Conservation (phyloP, 257 asterid species). For the Salvia hispanica region DNA sequence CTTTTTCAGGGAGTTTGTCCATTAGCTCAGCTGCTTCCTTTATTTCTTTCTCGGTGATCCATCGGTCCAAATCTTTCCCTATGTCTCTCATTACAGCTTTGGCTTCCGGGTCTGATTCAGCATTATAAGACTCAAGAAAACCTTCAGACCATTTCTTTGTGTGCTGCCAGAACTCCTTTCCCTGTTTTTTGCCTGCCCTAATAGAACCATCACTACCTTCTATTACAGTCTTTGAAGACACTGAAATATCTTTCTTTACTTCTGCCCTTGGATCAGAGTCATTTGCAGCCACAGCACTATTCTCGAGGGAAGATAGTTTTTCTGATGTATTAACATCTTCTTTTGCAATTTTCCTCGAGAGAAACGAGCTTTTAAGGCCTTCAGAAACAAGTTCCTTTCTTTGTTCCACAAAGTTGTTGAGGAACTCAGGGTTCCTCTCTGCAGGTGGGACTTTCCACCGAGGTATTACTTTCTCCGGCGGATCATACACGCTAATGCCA, state of each 20-base stretch:
- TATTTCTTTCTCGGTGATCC: conserved; percentile 94
- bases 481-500: conserved; percentile 87
- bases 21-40: conserved; percentile 78
- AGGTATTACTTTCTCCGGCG: conserved; percentile 85
- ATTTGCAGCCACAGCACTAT: conserved; percentile 32
- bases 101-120: conserved; percentile 81
- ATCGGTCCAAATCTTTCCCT: conserved; percentile 92
- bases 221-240: conserved; percentile 67
- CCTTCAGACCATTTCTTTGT: conserved; percentile 96
- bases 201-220: conserved; percentile 89
- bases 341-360: conserved; percentile 38
- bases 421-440: conserved; percentile 66
- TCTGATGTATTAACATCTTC: conserved; percentile 37
- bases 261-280: conserved; percentile 29
- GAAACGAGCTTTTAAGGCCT: conserved; percentile 41
- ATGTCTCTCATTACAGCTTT: conserved; percentile 75
- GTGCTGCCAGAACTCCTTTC: conserved; percentile 92
- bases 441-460: conserved; percentile 88
- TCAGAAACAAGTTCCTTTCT: conserved; percentile 46
- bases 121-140: conserved; percentile 74
- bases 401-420: conserved; percentile 49
- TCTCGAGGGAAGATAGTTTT: conserved; percentile 45
- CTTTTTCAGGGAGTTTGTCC: conserved; percentile 77
- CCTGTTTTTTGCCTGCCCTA: conserved; percentile 73
- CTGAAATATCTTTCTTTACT: conserved; percentile 34